These are phyloP conservation scores for Eimeria sp. DNA, from an alignment of 169 alveolate species.

Conservation along the genomic window DNA sequence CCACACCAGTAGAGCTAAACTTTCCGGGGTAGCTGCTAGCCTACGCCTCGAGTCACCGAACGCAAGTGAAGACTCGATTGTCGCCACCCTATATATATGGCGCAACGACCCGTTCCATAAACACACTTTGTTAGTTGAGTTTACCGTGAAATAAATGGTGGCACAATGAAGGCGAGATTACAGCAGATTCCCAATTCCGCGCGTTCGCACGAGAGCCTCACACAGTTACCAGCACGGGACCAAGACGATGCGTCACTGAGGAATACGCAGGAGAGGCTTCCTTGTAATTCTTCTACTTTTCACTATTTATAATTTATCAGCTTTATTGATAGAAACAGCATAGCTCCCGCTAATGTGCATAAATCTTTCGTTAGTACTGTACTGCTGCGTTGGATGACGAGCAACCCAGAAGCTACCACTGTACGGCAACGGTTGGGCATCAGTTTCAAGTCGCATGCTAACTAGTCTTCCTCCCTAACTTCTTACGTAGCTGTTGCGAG, in stretches of 20 bases:
- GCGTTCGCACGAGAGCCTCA: conserved; percentile 31
- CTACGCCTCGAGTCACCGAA: conserved; percentile 45
- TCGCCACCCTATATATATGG: not conserved
- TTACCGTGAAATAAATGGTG: not conserved
- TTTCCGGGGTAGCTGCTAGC: not conserved
- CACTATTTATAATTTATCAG: not conserved
- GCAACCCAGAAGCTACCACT: conserved; percentile 51
- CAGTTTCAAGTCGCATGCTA: not conserved
- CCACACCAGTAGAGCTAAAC: not conserved
- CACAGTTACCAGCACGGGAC: not conserved
- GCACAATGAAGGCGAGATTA: not conserved
- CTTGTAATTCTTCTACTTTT: not conserved
- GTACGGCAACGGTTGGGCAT: not conserved
- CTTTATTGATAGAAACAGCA: not conserved
- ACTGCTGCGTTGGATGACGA: conserved; percentile 35
- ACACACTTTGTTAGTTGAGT: conserved; percentile 4
- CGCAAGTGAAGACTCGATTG: conserved; percentile 26
- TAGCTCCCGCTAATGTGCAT: not conserved
- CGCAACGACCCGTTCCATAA: not conserved
- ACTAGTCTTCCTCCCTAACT: not conserved
- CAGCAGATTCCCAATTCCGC: conserved; percentile 8
- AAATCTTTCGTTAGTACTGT: not conserved
- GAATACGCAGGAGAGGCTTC: conserved; percentile 10
- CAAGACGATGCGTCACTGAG: conserved; percentile 15
- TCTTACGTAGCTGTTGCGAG: not conserved